Evolutionary conservation across 1,284 basidiomycete species (phyloP).

Genomic region (Coriolopsis trogii): DNA sequence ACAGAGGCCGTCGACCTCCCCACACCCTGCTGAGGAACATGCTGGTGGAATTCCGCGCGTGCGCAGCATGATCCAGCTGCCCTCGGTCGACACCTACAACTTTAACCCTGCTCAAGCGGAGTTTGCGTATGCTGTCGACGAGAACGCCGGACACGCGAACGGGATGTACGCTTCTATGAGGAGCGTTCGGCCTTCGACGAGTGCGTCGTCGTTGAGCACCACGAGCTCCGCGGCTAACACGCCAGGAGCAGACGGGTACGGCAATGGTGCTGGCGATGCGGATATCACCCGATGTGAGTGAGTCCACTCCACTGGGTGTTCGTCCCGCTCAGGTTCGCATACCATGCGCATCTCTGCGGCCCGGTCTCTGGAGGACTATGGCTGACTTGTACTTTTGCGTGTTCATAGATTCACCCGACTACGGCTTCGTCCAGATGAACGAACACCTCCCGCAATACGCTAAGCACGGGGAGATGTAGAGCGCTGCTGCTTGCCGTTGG

Average conservation of each 20-base stretch:
- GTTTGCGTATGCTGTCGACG: conserved; percentile 70
- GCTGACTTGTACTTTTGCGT: conserved; percentile 36
- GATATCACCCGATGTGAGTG: conserved; percentile 82
- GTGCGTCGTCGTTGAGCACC: conserved; percentile 75
- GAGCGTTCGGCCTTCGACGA: conserved; percentile 68
- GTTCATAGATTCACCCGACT: conserved; percentile 75
- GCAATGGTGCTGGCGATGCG: conserved; percentile 46
- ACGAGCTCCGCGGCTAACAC: conserved; percentile 75
- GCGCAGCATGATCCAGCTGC: conserved; percentile 78
- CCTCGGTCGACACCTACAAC: conserved; percentile 64
- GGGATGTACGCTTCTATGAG: conserved; percentile 34
- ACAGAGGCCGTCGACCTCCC: conserved; percentile 69
- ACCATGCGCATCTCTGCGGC: conserved; percentile 12
- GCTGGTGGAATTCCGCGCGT: conserved; percentile 59
- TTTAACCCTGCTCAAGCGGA: conserved; percentile 69
- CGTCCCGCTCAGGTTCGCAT: conserved; percentile 5
- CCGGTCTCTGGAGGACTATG: neutral
- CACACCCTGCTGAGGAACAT: conserved; percentile 62
- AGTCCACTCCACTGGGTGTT: conserved; percentile 23
- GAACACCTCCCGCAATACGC: conserved; percentile 71
- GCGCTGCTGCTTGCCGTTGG: conserved; percentile 12
- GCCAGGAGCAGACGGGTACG: conserved; percentile 56
- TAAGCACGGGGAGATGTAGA: conserved; percentile 60
- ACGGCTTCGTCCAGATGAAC: conserved; percentile 77
- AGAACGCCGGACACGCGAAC: conserved; percentile 25